Evolutionary conservation across 2,329 filamentous ascomycete genomes (phyloP).

Genomic region (Nothomitra cinnamomea): DNA sequence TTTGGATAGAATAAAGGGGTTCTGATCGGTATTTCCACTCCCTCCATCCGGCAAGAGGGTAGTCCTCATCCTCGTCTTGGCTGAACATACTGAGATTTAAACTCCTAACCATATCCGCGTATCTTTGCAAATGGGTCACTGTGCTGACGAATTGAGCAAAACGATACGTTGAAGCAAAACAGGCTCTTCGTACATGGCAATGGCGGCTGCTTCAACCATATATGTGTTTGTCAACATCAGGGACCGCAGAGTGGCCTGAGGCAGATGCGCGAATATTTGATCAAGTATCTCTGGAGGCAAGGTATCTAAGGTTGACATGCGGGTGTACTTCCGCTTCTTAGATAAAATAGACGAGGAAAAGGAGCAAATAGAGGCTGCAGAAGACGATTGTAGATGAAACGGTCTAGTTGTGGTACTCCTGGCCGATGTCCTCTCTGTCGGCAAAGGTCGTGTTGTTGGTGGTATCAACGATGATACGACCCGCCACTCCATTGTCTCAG

Average conservation of each 20-base stretch:
- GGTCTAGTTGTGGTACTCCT: no score
- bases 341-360: conserved; percentile 13
- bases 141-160: conserved; percentile 17
- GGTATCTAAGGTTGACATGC: conserved; percentile 13
- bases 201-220: conserved; percentile 13
- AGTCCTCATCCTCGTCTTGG: conserved; percentile 9
- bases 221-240: conserved; percentile 13
- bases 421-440: no score
- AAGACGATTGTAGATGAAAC: no score
- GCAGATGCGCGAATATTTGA: conserved; percentile 15
- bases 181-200: conserved; percentile 13
- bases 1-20: conserved; percentile 12
- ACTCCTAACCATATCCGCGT: conserved; percentile 15
- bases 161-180: conserved; percentile 15
- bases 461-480: no score
- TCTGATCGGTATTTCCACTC: conserved; percentile 16
- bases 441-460: no score
- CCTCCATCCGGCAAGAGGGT: conserved; percentile 15
- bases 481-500: no score
- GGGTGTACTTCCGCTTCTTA: conserved; percentile 14
- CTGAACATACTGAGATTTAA: conserved; percentile 11
- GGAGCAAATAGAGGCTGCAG: background rate
- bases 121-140: conserved; percentile 13
- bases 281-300: conserved; percentile 16
- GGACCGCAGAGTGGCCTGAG: conserved; percentile 13